Evolutionary conservation across 1,139 yeast species (phyloP).

Genomic region (Hanseniaspora uvarum): DNA sequence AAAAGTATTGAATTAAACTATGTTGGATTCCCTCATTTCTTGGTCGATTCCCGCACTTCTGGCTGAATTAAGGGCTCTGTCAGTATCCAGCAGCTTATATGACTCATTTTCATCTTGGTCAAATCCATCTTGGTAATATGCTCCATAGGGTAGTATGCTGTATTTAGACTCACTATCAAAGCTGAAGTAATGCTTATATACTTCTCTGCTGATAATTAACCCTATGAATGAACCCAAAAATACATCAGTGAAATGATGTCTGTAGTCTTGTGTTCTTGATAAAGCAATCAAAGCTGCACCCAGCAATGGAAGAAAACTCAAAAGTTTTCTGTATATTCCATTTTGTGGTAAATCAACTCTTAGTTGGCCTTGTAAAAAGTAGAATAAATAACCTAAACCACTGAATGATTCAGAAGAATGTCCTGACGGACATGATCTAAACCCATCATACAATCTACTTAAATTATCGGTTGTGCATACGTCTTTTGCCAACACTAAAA

Average conservation of each 20-base stretch:
- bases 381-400: conserved; percentile 52
- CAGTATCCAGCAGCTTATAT: conserved; percentile 9
- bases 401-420: conserved; percentile 58
- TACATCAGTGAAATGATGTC: conserved; percentile 68
- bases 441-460: conserved; percentile 51
- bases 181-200: conserved; percentile 31
- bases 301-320: conserved; percentile 38
- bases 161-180: conserved; percentile 39
- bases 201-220: conserved; percentile 30
- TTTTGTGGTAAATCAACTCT: conserved; percentile 35
- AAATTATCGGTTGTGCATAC: conserved; percentile 50
- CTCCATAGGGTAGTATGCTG: conserved; percentile 29
- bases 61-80: neutral
- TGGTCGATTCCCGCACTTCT: neutral
- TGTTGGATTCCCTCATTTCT: neutral
- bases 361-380: conserved; percentile 59
- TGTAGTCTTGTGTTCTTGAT: conserved; percentile 65
- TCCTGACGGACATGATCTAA: conserved; percentile 71
- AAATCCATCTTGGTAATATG: conserved; percentile 33
- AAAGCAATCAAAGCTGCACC: conserved; percentile 59
- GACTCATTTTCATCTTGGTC: conserved; percentile 22
- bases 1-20: neutral
- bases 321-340: conserved; percentile 47
- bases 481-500: conserved; percentile 44
- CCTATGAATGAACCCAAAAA: conserved; percentile 53